Percentiles rank a stretch among this genome's conserved stretches.
phyloP scores from a whole-genome alignment of 2,329 filamentous ascomycete species.

The Colletotrichum sp. region DNA sequence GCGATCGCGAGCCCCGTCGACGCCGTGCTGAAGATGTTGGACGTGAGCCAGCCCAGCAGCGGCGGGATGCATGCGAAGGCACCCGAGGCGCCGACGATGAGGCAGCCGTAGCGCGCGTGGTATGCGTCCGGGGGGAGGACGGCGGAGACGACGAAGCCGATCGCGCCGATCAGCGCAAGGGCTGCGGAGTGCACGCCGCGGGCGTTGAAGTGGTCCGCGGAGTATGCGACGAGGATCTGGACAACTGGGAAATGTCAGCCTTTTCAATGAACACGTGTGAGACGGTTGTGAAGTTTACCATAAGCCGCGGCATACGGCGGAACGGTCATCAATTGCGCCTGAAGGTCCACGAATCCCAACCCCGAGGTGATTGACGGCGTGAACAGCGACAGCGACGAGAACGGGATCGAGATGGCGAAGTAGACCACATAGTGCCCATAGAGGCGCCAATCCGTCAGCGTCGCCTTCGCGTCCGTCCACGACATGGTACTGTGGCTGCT shows the following conservation, averaged over 20 bases:
- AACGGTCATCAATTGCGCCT: constrained; percentile 70
- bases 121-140: constrained; percentile 61
- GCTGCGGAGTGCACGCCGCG: constrained; percentile 49
- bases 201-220: constrained; percentile 66
- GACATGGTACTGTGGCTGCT: constrained; percentile 67
- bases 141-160: constrained; percentile 65
- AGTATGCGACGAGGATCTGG: constrained; percentile 55
- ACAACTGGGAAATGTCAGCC: constrained; percentile 30
- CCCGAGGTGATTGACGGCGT: constrained; percentile 65
- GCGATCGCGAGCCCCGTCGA: constrained; percentile 73
- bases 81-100: constrained; percentile 71
- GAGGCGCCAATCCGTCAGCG: constrained; percentile 68
- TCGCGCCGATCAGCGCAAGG: constrained; percentile 38
- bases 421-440: constrained; percentile 66
- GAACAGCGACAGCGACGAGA: constrained; percentile 66
- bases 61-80: constrained; percentile 74
- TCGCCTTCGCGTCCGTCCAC: constrained; percentile 72
- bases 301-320: constrained; percentile 69
- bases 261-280: not conserved
- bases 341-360: constrained; percentile 52
- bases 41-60: constrained; percentile 72
- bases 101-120: constrained; percentile 67
- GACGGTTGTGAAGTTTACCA: constrained; percentile 29
- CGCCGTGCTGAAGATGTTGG: constrained; percentile 69
- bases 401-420: constrained; percentile 56